These are phyloP conservation scores for Echinochloa phyllopogon DNA, from an alignment of 176 grass and related monocot species.

Conservation along the genomic window DNA sequence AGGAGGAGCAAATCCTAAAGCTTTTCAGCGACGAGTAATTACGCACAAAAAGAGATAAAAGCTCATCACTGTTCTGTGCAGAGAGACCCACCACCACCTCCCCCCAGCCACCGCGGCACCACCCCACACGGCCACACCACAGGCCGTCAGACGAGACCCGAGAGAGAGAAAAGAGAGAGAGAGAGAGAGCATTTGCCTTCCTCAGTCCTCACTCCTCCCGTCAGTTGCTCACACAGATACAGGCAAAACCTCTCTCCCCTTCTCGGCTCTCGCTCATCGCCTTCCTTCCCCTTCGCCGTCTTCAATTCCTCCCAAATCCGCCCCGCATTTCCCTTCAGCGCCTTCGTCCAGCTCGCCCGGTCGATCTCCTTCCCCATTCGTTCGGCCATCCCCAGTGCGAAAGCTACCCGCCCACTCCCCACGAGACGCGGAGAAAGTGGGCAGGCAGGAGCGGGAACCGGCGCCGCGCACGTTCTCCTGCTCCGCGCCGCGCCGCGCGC, in stretches of 20 bases:
- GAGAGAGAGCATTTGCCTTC: neutral
- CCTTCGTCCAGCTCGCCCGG: neutral
- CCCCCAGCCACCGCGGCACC: too few relatives aligned
- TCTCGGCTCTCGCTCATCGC: neutral
- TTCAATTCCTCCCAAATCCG: conserved; percentile 18
- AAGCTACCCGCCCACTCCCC: neutral
- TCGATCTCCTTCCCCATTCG: neutral
- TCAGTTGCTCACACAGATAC: neutral
- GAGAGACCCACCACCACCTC: too few relatives aligned
- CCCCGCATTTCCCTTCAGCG: neutral
- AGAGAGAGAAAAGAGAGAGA: too few relatives aligned
- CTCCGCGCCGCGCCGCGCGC: neutral
- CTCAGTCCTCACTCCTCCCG: neutral
- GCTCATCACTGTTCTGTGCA: too few relatives aligned
- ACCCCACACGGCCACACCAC: too few relatives aligned
- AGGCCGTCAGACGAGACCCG: too few relatives aligned
- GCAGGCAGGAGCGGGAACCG: neutral
- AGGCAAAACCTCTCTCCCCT: neutral
- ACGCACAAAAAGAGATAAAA: too few relatives aligned
- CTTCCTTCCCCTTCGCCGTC: neutral
- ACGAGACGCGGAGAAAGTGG: conserved; percentile 17
- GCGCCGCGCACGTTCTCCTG: conserved; percentile 1
- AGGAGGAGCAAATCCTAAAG: too few relatives aligned
- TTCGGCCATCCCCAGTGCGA: neutral
- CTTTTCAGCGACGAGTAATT: too few relatives aligned